Conservation (phyloP, 108 stramenopile genomes). For the Mayamaea pseudoterrestris region DNA sequence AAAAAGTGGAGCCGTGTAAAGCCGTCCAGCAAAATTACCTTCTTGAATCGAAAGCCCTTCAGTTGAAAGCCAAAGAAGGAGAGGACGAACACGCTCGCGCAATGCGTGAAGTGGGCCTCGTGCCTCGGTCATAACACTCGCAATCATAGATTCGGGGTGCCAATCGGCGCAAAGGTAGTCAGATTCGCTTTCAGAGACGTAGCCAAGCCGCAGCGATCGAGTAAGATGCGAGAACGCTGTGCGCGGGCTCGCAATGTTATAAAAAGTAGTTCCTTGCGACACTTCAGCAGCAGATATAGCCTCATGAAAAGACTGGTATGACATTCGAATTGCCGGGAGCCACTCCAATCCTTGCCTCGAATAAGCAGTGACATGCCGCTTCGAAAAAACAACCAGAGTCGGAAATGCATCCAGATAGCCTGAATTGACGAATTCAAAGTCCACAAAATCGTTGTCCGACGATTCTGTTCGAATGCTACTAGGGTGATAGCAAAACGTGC, state of each 20-base stretch:
- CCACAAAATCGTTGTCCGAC: constrained; percentile 19
- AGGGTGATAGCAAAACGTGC: no score
- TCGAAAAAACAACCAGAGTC: constrained; percentile 39
- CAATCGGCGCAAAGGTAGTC: constrained; percentile 40
- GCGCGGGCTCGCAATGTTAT: constrained; percentile 13
- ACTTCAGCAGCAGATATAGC: constrained; percentile 1
- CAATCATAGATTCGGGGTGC: constrained; percentile 68
- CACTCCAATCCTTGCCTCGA: constrained; percentile 31
- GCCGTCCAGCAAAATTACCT: background rate
- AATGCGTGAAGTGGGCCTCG: constrained; percentile 44
- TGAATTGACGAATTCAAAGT: constrained; percentile 51
- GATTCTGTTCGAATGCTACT: no score
- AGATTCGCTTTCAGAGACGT: constrained; percentile 31
- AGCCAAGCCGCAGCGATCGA: constrained; percentile 13
- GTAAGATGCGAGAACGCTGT: constrained; percentile 50
- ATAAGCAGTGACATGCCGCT: constrained; percentile 34
- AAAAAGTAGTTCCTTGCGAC: constrained; percentile 1
- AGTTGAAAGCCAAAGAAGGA: constrained; percentile 37
- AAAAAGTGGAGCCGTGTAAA: constrained; percentile 2
- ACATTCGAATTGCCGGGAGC: constrained; percentile 29
- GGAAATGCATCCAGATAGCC: constrained; percentile 60
- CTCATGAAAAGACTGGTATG: no score
- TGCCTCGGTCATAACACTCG: constrained; percentile 44
- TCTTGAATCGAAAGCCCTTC: no score
- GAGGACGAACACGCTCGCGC: constrained; percentile 16